Evolutionary conservation across 495 filamentous ascomycete species (phyloP), one percentile per base, ranked within the genome.

Genomic region (Schizothecium vesticola): DNA sequence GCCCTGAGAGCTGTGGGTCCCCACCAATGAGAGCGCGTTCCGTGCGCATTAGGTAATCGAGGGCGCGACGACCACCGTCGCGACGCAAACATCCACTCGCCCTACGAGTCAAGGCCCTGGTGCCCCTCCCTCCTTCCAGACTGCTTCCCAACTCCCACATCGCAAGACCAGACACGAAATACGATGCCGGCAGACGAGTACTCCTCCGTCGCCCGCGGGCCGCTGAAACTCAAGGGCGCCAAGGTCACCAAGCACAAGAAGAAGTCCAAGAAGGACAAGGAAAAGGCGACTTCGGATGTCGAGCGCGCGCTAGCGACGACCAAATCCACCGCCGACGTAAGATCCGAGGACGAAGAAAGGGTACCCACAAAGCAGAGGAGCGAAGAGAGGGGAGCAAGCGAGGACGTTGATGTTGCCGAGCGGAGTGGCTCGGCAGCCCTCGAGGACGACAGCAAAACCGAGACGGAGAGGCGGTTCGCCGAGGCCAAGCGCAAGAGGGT

Each of bases 211-310:
- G 80, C 84, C 69, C 84, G 87, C 65, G 90, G 89, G 68, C 86
- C 87, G 26, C 88, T 96, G 57, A 93, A 92, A 75, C 86, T 97
- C 58, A 97, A 97, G 80, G 91, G 92, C 72, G 83, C 87, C 69
- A 81, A 81, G 69, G 80, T 82, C 59, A 88, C 87, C 72, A 91
- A 89, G 78, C 87, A 87, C 75, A 87, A 87, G 72, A 84, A 85
- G 76, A 85, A 85, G 70, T 72, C 69, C 67, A 83, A 81, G 71
- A 74, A 79, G 59, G 63, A 65, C 56, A 68, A 70, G 61, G 69
- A 61, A 6, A 75, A 70, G 64, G 68, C 61, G 64, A 74, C 69
- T 63, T 71, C 31, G 5, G 67, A 62, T 2, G 6, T 59, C 1
- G 68, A 65, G 62, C 55, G 36, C 16, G 57, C 23, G 4, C 58